Conservation (phyloP, 2,329 filamentous ascomycete genomes). For the Aspergillus tanneri region DNA sequence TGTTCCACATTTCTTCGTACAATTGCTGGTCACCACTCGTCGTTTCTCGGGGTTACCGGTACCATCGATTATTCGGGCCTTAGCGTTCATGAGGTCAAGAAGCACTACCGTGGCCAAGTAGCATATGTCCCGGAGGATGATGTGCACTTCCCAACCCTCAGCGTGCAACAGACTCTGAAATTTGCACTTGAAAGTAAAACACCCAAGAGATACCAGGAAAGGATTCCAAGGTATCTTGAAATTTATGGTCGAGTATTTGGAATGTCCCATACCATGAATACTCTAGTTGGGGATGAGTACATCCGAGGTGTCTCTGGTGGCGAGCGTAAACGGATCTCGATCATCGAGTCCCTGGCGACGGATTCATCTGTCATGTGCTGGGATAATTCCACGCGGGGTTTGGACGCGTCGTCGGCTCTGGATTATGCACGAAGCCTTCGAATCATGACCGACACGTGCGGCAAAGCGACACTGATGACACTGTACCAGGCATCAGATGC, state of each 20-base stretch:
- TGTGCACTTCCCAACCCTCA: slow-evolving; percentile 67
- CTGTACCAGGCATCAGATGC: slow-evolving; percentile 66
- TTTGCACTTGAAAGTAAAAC: slow-evolving; percentile 72
- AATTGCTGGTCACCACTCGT: slow-evolving; percentile 64
- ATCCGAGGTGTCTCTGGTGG: slow-evolving; percentile 68
- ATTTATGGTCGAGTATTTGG: slow-evolving; percentile 71
- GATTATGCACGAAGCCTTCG: slow-evolving; percentile 67
- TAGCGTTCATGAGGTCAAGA: slow-evolving; percentile 60
- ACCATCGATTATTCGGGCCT: slow-evolving; percentile 69
- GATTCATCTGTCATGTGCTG: slow-evolving; percentile 68
- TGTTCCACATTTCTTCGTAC: slow-evolving; percentile 72
- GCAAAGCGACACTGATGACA: slow-evolving; percentile 65
- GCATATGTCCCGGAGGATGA: slow-evolving; percentile 73
- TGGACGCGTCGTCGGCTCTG: slow-evolving; percentile 71
- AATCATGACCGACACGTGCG: slow-evolving; percentile 69
- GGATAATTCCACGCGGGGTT: slow-evolving; percentile 72
- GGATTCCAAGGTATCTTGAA: slow-evolving; percentile 64
- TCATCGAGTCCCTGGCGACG: slow-evolving; percentile 69
- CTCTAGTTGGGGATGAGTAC: slow-evolving; percentile 58
- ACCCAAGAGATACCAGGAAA: slow-evolving; percentile 58
- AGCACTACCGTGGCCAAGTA: slow-evolving; percentile 67
- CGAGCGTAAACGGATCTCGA: slow-evolving; percentile 71
- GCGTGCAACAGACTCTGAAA: slow-evolving; percentile 69
- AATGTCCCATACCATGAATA: slow-evolving; percentile 68
- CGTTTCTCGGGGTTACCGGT: slow-evolving; percentile 63